These are phyloP conservation scores for Physcomitrellopsis africana DNA, from an alignment of 225 moss, liverwort and hornwort genomes.

Conservation along the genomic window DNA sequence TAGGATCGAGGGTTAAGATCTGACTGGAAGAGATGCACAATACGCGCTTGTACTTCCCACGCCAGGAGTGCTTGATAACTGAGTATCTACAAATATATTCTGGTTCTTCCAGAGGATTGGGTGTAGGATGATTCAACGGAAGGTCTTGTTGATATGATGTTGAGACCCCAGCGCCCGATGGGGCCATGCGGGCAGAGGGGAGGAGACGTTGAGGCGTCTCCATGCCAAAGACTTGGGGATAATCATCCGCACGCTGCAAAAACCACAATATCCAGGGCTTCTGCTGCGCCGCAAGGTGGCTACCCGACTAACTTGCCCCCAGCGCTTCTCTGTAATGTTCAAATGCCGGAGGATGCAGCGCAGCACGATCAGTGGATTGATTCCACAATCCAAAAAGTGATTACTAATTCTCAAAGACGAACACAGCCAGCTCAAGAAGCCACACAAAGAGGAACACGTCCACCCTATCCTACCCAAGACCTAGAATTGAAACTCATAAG, in stretches of 20 bases:
- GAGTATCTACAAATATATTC: conserved; percentile 76
- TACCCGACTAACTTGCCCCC: conserved; percentile 89
- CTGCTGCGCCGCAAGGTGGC: conserved; percentile 71
- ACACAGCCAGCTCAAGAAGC: conserved; percentile 23
- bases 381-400: conserved; percentile 13
- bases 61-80: conserved; percentile 89
- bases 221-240: conserved; percentile 59
- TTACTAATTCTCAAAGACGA: neutral
- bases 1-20: conserved; percentile 78
- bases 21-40: conserved; percentile 68
- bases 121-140: conserved; percentile 32
- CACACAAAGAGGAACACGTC: neutral
- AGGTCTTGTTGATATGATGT: conserved; percentile 19
- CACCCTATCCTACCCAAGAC: conserved; percentile 3
- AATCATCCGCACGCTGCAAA: conserved; percentile 79
- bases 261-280: conserved; percentile 81
- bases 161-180: conserved; percentile 29
- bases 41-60: conserved; percentile 85
- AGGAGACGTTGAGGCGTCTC: conserved; percentile 53
- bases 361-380: neutral
- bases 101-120: conserved; percentile 66
- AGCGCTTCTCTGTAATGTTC: conserved; percentile 59
- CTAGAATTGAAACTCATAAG: neutral
- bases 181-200: conserved; percentile 25
- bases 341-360: conserved; percentile 7